Base-by-base conservation (phyloP, 495 filamentous ascomycete species). In the Penicillium pancosmium region DNA sequence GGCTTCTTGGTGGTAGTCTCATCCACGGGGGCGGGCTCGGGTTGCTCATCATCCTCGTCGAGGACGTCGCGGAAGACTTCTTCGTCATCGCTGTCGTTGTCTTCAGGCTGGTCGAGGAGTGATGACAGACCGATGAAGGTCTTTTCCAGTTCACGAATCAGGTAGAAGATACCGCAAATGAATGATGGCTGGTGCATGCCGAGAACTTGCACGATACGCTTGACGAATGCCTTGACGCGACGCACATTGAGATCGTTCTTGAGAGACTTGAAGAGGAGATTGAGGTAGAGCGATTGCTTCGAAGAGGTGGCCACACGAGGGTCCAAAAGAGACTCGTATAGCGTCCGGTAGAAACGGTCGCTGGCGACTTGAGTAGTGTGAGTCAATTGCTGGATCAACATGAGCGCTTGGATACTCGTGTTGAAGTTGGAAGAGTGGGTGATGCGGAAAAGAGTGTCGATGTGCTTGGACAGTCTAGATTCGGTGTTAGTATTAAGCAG, bases 351-450 rank as follows among this genome's bases (percentile, higher is more conserved):
- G 77, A 96, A 98, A 44, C 95, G 86, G 63, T 98, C 95, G 8
- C 87, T 84, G 25, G 86, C 85, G 54, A 84, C 78, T 68, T 93
- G 86, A 68, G 95, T 91, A 8, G 89, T 83, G 15, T 85, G 73
- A 5, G 91, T 88, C 31, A 98, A 83, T 70, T 98, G 95, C 70
- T 97, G 94, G 60, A 98, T 94, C 54, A 98, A 79, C 86, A 96
- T 91, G 55, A 98, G 78, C 35, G 94, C 94, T 72, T 98, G 94
- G 31, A 98, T 90, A 68, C 91, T 93, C 8, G 95, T 98, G 77
- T 97, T 98, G 80, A 98, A 98, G 69, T 98, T 98, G 12, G 94
- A 91, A 0, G 94, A 97, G 72, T 98, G 93, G 1, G 94, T 95
- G 61, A 98, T 93, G 62, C 85, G 84, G 81, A 97, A 98, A 33